Percentiles rank a stretch among this genome's conserved stretches.
Evolutionary conservation across 306 rosid species (phyloP).

Genomic region (Castanopsis chinensis): DNA sequence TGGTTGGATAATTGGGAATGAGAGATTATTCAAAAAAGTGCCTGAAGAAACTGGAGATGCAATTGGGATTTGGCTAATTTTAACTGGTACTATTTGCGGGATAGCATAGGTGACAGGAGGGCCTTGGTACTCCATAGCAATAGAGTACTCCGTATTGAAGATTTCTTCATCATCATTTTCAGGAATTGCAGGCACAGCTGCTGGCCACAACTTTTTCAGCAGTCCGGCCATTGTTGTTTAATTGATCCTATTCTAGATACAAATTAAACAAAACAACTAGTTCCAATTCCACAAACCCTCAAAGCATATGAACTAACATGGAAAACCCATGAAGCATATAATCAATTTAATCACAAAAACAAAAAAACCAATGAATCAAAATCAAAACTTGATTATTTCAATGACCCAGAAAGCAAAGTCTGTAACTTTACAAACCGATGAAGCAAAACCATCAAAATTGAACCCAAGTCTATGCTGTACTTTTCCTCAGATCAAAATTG

Average conservation of each 20-base stretch:
- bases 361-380: no score
- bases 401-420: slow-evolving; percentile 1
- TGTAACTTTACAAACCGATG: neutral
- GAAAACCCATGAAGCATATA: neutral
- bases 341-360: no score
- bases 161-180: slow-evolving; percentile 20
- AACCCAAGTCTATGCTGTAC: neutral
- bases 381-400: no score
- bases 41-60: slow-evolving; percentile 45
- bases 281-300: neutral
- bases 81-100: slow-evolving; percentile 56
- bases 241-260: neutral
- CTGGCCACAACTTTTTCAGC: slow-evolving; percentile 37
- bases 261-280: neutral
- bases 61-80: slow-evolving; percentile 44
- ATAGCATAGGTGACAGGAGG: slow-evolving; percentile 47
- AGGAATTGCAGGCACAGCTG: slow-evolving; percentile 30
- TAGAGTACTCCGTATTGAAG: slow-evolving; percentile 49
- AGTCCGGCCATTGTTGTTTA: slow-evolving; percentile 46
- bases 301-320: neutral
- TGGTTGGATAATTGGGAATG: slow-evolving; percentile 63
- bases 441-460: neutral
- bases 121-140: slow-evolving; percentile 66
- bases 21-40: slow-evolving; percentile 23
- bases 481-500: neutral